Percentiles rank a stretch among this genome's conserved stretches.
Evolutionary conservation across 345 rosid genomes (phyloP).

Genomic region (Camelina hispida): DNA sequence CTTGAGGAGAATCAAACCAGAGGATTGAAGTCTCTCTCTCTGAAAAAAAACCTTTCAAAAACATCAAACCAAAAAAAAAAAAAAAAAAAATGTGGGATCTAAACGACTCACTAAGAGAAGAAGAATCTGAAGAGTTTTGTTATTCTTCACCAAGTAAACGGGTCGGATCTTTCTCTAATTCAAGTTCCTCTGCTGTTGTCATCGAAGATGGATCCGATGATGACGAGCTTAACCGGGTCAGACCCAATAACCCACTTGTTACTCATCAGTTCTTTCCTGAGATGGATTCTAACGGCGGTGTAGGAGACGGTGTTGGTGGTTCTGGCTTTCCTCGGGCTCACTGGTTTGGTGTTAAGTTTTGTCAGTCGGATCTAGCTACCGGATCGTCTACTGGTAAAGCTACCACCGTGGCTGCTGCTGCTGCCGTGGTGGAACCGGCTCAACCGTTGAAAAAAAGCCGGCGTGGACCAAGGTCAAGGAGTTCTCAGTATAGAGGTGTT

Average conservation of each 20-base stretch:
- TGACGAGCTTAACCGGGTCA: conserved; percentile 53
- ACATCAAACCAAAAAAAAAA: conserved; percentile 41
- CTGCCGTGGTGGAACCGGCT: conserved; percentile 50
- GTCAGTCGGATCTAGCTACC: conserved; percentile 64
- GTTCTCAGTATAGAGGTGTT: conserved; percentile 98
- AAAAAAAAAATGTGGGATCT: conserved; percentile 54
- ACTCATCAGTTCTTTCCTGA: conserved; percentile 93
- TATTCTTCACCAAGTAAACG: conserved; percentile 80
- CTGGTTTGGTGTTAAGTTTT: conserved; percentile 70
- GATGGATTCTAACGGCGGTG: conserved; percentile 41
- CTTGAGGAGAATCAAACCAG: conserved; percentile 49
- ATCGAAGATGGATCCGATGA: conserved; percentile 81
- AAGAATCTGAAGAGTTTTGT: conserved; percentile 63
- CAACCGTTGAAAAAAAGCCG: conserved; percentile 93
- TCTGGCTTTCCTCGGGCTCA: conserved; percentile 81
- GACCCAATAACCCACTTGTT: conserved; percentile 53
- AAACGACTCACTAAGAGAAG: conserved; percentile 48
- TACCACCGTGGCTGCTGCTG: conserved; percentile 33
- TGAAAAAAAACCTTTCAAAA: neutral
- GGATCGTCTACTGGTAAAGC: conserved; percentile 41
- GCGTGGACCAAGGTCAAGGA: conserved; percentile 93
- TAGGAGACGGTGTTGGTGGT: conserved; percentile 36
- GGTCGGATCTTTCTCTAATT: conserved; percentile 75
- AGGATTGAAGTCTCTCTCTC: conserved; percentile 34
- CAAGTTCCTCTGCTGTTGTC: conserved; percentile 85